Conservation (phyloP, 495 filamentous ascomycete genomes). For the Beverwykella pulmonaria region DNA sequence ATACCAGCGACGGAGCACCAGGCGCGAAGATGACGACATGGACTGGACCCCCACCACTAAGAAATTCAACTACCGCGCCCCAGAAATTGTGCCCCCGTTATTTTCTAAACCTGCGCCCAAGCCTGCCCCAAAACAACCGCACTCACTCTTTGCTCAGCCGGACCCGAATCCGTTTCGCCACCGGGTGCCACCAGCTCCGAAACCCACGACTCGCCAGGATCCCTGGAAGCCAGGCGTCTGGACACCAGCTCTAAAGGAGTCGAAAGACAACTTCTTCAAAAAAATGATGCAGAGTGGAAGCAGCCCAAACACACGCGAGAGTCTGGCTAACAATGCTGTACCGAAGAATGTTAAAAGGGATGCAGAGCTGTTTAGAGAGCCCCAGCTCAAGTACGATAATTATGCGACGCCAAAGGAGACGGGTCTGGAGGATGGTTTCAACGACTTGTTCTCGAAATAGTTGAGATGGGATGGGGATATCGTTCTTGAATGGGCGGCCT, state of each 20-base stretch:
- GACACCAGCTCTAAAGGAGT: background rate
- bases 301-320: background rate
- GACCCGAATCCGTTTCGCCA: slow-evolving; percentile 25
- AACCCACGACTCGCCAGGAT: background rate
- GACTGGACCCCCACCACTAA: slow-evolving; percentile 74
- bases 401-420: slow-evolving; percentile 15
- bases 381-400: slow-evolving; percentile 25
- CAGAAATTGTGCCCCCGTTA: background rate
- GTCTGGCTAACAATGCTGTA: background rate
- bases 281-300: background rate
- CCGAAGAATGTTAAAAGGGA: slow-evolving; percentile 17
- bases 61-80: background rate
- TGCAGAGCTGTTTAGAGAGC: slow-evolving; percentile 17
- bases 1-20: slow-evolving; percentile 19
- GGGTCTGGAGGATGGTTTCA: slow-evolving; percentile 28
- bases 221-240: background rate
- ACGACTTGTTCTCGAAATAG: slow-evolving; percentile 11
- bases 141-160: slow-evolving; percentile 16
- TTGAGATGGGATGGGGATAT: background rate
- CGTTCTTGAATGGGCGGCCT: background rate
- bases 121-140: slow-evolving; percentile 2
- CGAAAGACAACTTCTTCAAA: slow-evolving; percentile 1
- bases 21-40: slow-evolving; percentile 59
- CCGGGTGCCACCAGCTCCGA: slow-evolving; percentile 13
- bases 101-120: background rate